phyloP scores from a whole-genome alignment of 768 basidiomycete genomes.

The Crepidotus variabilis region DNA sequence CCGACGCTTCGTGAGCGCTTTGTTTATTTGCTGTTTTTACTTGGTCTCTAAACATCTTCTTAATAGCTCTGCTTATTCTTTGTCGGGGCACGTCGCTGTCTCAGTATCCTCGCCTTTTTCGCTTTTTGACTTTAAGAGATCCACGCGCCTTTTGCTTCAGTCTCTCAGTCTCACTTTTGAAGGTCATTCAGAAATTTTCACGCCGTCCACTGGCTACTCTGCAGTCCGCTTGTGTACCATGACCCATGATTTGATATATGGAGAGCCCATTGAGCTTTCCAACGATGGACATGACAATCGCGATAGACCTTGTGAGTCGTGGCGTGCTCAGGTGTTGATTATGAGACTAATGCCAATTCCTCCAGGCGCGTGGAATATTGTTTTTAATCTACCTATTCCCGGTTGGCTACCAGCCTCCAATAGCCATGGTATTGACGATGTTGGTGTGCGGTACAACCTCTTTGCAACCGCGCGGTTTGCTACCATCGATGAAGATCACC shows the following conservation, averaged over 20 bases:
- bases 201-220: conserved; percentile 62
- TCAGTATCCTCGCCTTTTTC: conserved; percentile 55
- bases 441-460: conserved; percentile 64
- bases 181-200: conserved; percentile 76
- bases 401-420: conserved; percentile 82
- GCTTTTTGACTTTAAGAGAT: conserved; percentile 49
- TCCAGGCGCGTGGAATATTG: conserved; percentile 61
- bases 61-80: conserved; percentile 76
- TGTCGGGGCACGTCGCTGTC: conserved; percentile 77
- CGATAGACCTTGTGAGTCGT: conserved; percentile 36
- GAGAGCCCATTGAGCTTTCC: conserved; percentile 53
- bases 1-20: conserved; percentile 55
- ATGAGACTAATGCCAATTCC: conserved; percentile 1
- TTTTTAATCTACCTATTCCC: conserved; percentile 81
- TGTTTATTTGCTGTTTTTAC: neutral
- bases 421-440: conserved; percentile 42
- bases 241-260: conserved; percentile 56
- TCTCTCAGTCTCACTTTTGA: conserved; percentile 80
- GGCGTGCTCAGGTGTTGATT: neutral
- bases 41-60: conserved; percentile 3
- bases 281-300: conserved; percentile 63
- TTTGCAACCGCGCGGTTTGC: conserved; percentile 63
- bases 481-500: conserved; percentile 36
- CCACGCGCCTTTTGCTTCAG: conserved; percentile 53
- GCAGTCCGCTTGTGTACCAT: conserved; percentile 65